Conservation (phyloP, 129 eudicot species). For the Mikania micrantha region DNA sequence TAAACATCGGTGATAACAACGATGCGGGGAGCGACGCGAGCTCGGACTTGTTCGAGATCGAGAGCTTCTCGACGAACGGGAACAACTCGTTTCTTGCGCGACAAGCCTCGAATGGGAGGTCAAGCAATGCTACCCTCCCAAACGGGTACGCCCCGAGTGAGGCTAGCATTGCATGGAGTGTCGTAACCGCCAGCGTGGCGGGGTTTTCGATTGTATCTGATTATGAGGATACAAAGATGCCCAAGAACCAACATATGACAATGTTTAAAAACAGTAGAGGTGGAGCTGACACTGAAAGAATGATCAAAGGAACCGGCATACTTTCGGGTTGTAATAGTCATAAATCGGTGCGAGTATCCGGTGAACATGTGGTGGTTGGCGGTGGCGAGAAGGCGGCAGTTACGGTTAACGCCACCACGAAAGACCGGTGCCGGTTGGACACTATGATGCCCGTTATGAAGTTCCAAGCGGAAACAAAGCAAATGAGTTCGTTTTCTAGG, state of each 20-base stretch:
- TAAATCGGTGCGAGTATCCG: slow-evolving; percentile 75
- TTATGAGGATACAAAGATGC: slow-evolving; percentile 28
- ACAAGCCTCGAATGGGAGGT: slow-evolving; percentile 42
- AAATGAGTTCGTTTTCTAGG: slow-evolving; percentile 18
- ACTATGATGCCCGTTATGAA: slow-evolving; percentile 31
- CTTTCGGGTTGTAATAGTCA: slow-evolving; percentile 74
- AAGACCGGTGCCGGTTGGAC: slow-evolving; percentile 33
- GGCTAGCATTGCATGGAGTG: slow-evolving; percentile 95
- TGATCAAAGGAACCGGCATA: slow-evolving; percentile 27
- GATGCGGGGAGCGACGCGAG: slow-evolving; percentile 67
- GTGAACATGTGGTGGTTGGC: slow-evolving; percentile 25
- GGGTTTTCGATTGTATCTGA: slow-evolving; percentile 53
- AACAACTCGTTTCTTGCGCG: slow-evolving; percentile 36
- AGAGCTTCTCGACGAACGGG: slow-evolving; percentile 52
- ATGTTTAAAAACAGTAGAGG: background rate
- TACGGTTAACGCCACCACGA: slow-evolving; percentile 2
- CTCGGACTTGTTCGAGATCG: slow-evolving; percentile 78
- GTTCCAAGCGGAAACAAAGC: slow-evolving; percentile 50
- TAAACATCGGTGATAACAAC: slow-evolving; percentile 12
- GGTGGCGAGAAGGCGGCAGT: slow-evolving; percentile 16
- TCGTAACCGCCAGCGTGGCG: slow-evolving; percentile 74
- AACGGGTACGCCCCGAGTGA: slow-evolving; percentile 85
- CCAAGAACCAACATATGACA: slow-evolving; percentile 1
- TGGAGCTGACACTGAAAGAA: slow-evolving; percentile 12
- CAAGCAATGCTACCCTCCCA: slow-evolving; percentile 37